Evolutionary conservation across 1,284 basidiomycete species (phyloP).

Genomic region (Porogramme epimiltina): DNA sequence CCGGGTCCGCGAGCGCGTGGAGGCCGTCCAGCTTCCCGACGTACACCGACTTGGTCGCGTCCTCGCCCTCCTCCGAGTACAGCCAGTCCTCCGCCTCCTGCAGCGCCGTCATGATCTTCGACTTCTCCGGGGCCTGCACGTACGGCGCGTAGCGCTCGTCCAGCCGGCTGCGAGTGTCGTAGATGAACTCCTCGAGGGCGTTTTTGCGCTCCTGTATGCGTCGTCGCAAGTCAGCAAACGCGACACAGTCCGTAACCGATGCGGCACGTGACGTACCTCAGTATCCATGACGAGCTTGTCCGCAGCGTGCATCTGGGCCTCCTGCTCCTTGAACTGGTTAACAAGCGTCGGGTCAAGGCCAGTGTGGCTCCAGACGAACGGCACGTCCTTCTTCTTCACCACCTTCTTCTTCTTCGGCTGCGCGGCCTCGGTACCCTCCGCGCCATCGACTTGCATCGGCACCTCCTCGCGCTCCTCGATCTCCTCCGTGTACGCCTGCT

Average conservation of each 20-base stretch:
- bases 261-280: conserved; percentile 62
- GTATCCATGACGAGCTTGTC: conserved; percentile 97
- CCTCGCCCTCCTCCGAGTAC: conserved; percentile 94
- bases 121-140: conserved; percentile 76
- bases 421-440: conserved; percentile 39
- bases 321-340: conserved; percentile 73
- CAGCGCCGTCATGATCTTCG: conserved; percentile 68
- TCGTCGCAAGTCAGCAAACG: conserved; percentile 5
- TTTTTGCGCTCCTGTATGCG: conserved; percentile 85
- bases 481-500: conserved; percentile 83
- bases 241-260: neutral
- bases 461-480: conserved; percentile 77
- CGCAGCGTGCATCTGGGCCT: conserved; percentile 83
- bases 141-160: conserved; percentile 83
- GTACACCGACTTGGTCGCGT: conserved; percentile 78
- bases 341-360: conserved; percentile 65
- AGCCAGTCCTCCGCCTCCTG: conserved; percentile 91
- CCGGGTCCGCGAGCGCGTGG: conserved; percentile 83
- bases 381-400: conserved; percentile 80
- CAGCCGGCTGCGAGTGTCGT: conserved; percentile 90
- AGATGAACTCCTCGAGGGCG: conserved; percentile 95
- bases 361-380: conserved; percentile 66
- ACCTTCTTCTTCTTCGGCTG: conserved; percentile 82
- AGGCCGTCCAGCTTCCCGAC: conserved; percentile 78
- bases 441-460: conserved; percentile 71